Percentiles rank a stretch among this genome's conserved stretches.
phyloP scores from a whole-genome alignment of 2,329 filamentous ascomycete species.

The Lecanicillium sp. region DNA sequence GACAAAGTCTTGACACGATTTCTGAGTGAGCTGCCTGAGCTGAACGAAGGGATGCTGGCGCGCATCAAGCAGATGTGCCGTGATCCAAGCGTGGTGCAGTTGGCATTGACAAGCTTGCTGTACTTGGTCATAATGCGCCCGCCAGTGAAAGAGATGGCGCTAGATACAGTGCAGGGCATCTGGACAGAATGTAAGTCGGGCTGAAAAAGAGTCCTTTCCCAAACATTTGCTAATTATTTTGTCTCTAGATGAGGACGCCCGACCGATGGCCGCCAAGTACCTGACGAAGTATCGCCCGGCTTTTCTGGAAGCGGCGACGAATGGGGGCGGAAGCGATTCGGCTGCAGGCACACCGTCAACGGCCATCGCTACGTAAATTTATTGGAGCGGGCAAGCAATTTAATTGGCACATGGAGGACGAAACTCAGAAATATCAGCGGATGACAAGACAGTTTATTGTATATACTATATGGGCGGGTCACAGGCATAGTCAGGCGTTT shows the following conservation, averaged over 20 bases:
- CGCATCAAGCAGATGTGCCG: conserved; percentile 62
- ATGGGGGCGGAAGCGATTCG: conserved; percentile 6
- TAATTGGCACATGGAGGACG: neutral
- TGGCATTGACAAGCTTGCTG: conserved; percentile 57
- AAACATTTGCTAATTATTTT: conserved; percentile 1
- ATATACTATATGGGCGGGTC: too few species aligned
- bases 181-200: conserved; percentile 59
- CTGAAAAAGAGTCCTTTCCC: neutral
- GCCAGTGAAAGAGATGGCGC: conserved; percentile 52
- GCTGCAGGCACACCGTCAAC: conserved; percentile 13
- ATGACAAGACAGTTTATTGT: too few species aligned
- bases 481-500: neutral
- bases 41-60: conserved; percentile 64
- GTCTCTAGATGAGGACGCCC: conserved; percentile 50
- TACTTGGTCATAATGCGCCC: conserved; percentile 63
- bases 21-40: conserved; percentile 79
- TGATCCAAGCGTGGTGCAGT: conserved; percentile 55
- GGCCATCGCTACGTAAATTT: conserved; percentile 21
- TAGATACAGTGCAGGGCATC: conserved; percentile 59
- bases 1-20: conserved; percentile 89
- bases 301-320: conserved; percentile 31
- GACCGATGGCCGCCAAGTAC: conserved; percentile 55
- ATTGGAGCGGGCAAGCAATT: conserved; percentile 25
- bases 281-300: conserved; percentile 52
- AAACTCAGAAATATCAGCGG: too few species aligned